Percentiles rank a stretch among this genome's conserved stretches.
phyloP scores from a whole-genome alignment of 768 basidiomycete species.

The Lactarius pseudohatsudake region DNA sequence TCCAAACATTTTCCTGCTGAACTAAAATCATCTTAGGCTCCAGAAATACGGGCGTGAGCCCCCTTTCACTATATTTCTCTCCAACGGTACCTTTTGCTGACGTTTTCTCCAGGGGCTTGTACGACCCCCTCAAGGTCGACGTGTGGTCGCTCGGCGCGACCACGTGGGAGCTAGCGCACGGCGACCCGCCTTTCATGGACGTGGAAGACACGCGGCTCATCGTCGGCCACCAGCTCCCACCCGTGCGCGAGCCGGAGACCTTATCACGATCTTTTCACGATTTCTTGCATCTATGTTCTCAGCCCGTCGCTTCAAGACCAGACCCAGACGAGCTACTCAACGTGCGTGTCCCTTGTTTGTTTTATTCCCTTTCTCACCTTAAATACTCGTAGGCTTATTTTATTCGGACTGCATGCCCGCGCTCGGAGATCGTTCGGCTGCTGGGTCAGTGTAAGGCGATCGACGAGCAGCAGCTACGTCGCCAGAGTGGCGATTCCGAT shows the following conservation, averaged over 20 bases:
- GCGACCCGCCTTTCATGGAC: constrained; percentile 27
- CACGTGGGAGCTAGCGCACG: constrained; percentile 28
- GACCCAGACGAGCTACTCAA: constrained; percentile 29
- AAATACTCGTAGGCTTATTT: constrained; percentile 18
- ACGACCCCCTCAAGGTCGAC: constrained; percentile 29
- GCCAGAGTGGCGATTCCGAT: constrained; percentile 23
- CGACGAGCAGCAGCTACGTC: constrained; percentile 26
- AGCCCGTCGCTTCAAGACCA: constrained; percentile 27
- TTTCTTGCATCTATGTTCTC: constrained; percentile 29
- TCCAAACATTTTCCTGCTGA: not conserved
- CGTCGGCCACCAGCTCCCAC: constrained; percentile 22
- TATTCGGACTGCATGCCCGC: constrained; percentile 28
- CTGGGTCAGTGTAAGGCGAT: constrained; percentile 29
- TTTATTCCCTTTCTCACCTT: not conserved
- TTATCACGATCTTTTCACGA: constrained; percentile 30
- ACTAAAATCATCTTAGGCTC: constrained; percentile 44
- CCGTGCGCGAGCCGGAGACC: constrained; percentile 24
- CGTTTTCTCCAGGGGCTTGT: constrained; percentile 20
- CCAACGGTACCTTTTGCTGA: not conserved
- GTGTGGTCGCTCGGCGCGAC: constrained; percentile 31
- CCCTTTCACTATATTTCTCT: too few species aligned
- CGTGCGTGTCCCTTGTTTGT: constrained; percentile 16
- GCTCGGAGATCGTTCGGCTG: constrained; percentile 29
- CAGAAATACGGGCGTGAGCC: constrained; percentile 70
- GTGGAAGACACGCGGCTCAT: constrained; percentile 24